Evolutionary conservation across 768 basidiomycete genomes (phyloP).

Genomic region (Boletus vinaceobasis): DNA sequence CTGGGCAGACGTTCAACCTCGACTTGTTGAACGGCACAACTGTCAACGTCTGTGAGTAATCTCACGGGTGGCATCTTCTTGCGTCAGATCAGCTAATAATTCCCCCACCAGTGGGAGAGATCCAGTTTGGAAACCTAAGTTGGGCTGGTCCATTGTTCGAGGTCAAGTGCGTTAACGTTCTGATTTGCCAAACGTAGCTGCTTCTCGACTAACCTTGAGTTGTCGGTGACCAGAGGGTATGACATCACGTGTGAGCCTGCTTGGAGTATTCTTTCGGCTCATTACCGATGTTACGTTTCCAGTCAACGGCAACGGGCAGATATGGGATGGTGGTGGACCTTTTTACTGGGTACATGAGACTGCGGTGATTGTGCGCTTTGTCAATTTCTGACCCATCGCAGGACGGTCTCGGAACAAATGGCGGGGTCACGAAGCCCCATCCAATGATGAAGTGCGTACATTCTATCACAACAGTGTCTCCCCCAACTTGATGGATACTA

Average conservation of each 20-base stretch:
- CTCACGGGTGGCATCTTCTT: background rate
- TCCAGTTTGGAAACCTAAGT: constrained; percentile 48
- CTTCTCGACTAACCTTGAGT: background rate
- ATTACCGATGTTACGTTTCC: background rate
- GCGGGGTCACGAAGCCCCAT: constrained; percentile 18
- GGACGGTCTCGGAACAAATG: constrained; percentile 26
- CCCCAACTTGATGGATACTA: background rate
- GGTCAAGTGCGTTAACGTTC: constrained; percentile 37
- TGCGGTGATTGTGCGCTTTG: background rate
- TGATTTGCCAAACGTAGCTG: background rate
- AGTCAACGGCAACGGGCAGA: constrained; percentile 41
- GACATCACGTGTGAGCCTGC: constrained; percentile 45
- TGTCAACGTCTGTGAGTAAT: constrained; percentile 53
- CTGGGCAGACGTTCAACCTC: constrained; percentile 48
- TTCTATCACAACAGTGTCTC: background rate
- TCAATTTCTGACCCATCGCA: constrained; percentile 2
- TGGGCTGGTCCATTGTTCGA: constrained; percentile 57
- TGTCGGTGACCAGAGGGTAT: constrained; percentile 37
- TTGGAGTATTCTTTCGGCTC: background rate
- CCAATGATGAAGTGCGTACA: constrained; percentile 42
- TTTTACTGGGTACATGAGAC: constrained; percentile 39
- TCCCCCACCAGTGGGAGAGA: constrained; percentile 45
- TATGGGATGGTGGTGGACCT: constrained; percentile 41
- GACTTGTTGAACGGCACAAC: constrained; percentile 45
- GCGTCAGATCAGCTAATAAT: background rate